Percentiles rank a stretch among this genome's conserved stretches.
These are phyloP conservation scores for Xylaria acuta DNA, from an alignment of 495 filamentous ascomycete species.

Conservation along the genomic window DNA sequence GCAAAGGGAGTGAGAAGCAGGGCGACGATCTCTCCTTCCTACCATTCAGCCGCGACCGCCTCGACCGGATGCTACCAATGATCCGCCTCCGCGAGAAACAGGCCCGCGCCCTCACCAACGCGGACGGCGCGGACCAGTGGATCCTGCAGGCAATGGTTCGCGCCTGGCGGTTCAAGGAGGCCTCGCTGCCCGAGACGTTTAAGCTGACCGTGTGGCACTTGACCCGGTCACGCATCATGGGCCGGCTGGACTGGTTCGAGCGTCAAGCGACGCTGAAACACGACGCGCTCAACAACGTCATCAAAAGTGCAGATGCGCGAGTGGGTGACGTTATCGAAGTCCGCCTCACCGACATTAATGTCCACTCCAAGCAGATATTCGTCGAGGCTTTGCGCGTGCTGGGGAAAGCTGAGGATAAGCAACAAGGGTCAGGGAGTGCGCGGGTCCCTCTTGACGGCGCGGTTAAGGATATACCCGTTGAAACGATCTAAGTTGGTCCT, in stretches of 20 bases:
- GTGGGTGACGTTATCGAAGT: slow-evolving; percentile 64
- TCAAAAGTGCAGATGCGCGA: slow-evolving; percentile 44
- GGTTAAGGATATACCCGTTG: not conserved
- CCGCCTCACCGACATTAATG: slow-evolving; percentile 62
- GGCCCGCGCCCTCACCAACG: slow-evolving; percentile 38
- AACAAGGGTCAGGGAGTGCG: not conserved
- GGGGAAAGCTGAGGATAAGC: slow-evolving; percentile 32
- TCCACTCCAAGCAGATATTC: slow-evolving; percentile 54
- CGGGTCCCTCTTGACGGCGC: not conserved
- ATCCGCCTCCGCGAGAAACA: slow-evolving; percentile 58
- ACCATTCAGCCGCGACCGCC: slow-evolving; percentile 64
- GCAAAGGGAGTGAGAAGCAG: slow-evolving; percentile 28
- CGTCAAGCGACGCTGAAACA: slow-evolving; percentile 40
- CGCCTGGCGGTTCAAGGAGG: slow-evolving; percentile 74
- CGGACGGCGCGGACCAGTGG: slow-evolving; percentile 58
- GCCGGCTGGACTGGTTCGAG: slow-evolving; percentile 50
- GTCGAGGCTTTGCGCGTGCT: slow-evolving; percentile 59
- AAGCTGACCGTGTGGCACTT: slow-evolving; percentile 53
- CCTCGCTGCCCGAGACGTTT: slow-evolving; percentile 66
- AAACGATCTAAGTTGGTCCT: not conserved
- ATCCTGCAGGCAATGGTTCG: slow-evolving; percentile 73
- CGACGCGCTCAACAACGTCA: slow-evolving; percentile 40
- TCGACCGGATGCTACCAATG: slow-evolving; percentile 61
- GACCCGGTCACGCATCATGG: slow-evolving; percentile 29
- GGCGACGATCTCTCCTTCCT: slow-evolving; percentile 49